Evolutionary conservation across 345 rosid species (phyloP), one percentile per base, ranked within the genome.

Genomic region (Moricandia moricandioides): DNA sequence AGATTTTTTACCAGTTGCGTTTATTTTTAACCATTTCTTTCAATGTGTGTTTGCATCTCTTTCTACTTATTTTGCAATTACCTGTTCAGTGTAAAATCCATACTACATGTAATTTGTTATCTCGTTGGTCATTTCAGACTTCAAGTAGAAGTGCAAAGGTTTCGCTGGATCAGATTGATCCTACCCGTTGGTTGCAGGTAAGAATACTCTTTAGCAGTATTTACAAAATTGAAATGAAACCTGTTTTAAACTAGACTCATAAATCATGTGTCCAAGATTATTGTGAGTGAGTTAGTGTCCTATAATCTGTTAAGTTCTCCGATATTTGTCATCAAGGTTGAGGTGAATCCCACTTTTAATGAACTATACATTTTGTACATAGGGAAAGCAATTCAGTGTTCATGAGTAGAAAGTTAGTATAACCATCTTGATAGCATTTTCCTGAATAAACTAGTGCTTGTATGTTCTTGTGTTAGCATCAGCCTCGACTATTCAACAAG

Each of bases 141-240:
- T 80, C 91, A 59, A 88, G 69, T 56, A 87, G 88, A 88, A 88
- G 87, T 83, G 85, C 81, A 73, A 89, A 92, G 85, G 89, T 85
- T 76, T 85, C 86, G 31, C 83, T 82, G 35, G 99, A 95, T 75
- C 96, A 95, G 68, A 69, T 70, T 61, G 98, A 95, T 76, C 88
- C 96, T 72, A 87, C 76, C 55, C 92, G 97, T 63, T 95, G 98
- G 98, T 88, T 95, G 79, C 99, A 88, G 80, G 99, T 95, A 84
- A 89, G 98, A 79, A 37, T 24, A 74, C 56, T 52, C 56, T 10
- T 59, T 6, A 49, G 17, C 37, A 71, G 8, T 51, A 4, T 37
- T 51, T 65, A 77, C 33, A 12, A 65, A 5, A 9, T 14, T 65
- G 26, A 35, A 59, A 27, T 65, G 26, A 35, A 59, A 27, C 55